phyloP scores from a whole-genome alignment of 2,329 filamentous ascomycete genomes.

The Penicillium sp. region DNA sequence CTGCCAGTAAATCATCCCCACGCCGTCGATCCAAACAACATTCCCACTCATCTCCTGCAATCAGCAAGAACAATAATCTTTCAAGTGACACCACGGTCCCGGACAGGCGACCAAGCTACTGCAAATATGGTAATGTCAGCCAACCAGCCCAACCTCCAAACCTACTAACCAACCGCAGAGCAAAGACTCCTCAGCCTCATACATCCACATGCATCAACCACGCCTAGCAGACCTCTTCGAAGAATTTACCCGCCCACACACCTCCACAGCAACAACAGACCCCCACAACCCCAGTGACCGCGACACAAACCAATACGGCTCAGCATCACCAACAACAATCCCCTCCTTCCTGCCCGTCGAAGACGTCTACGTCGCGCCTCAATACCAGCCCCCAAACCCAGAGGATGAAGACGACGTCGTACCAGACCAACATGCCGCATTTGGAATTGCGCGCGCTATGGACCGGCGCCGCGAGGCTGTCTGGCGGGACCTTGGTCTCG shows the following conservation, averaged over 20 bases:
- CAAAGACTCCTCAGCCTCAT: constrained; percentile 53
- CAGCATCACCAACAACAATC: constrained; percentile 34
- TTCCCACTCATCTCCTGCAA: neutral
- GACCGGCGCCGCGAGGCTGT: constrained; percentile 55
- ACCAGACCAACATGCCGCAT: constrained; percentile 67
- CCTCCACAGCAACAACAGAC: constrained; percentile 23
- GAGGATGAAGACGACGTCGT: constrained; percentile 70
- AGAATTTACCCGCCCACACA: constrained; percentile 51
- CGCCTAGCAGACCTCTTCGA: constrained; percentile 53
- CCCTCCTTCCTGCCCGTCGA: constrained; percentile 55
- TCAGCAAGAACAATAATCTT: neutral
- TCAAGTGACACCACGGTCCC: too few species aligned
- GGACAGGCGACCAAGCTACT: neutral
- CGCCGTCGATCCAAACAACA: neutral
- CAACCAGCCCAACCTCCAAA: constrained; percentile 2
- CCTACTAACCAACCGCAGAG: constrained; percentile 35
- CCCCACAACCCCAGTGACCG: constrained; percentile 6
- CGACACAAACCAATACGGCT: constrained; percentile 29
- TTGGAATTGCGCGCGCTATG: constrained; percentile 65
- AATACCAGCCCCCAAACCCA: constrained; percentile 65
- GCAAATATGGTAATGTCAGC: neutral
- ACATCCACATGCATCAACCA: constrained; percentile 52
- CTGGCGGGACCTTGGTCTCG: constrained; percentile 62
- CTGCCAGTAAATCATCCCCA: constrained; percentile 1
- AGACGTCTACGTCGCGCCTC: constrained; percentile 61